Percentiles rank a stretch among this genome's conserved stretches.
phyloP scores from a whole-genome alignment of 2,329 filamentous ascomycete genomes.

The Fusarium sororula region DNA sequence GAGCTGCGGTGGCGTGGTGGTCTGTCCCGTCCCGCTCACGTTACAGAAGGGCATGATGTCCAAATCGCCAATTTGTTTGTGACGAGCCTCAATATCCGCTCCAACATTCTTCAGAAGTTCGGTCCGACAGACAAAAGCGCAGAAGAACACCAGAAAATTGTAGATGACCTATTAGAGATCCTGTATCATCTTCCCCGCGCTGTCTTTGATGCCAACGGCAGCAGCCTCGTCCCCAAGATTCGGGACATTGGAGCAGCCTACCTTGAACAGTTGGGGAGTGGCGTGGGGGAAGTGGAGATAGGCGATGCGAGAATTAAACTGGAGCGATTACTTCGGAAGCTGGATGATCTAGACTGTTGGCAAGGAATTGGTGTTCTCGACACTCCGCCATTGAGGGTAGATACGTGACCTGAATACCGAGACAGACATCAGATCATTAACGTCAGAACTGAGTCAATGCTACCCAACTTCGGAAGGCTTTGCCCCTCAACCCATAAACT shows the following conservation, averaged over 20 bases:
- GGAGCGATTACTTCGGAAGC: slow-evolving; percentile 41
- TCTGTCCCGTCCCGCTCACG: slow-evolving; percentile 42
- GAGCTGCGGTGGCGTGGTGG: slow-evolving; percentile 50
- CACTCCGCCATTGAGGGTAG: neutral
- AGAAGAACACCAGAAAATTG: slow-evolving; percentile 44
- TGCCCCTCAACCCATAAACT: neutral
- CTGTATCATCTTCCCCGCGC: slow-evolving; percentile 47
- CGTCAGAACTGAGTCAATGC: neutral
- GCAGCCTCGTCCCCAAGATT: slow-evolving; percentile 49
- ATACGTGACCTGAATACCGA: neutral
- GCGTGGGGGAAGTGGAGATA: neutral
- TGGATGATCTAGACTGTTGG: slow-evolving; percentile 47
- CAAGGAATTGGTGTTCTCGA: slow-evolving; percentile 33
- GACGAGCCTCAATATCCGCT: slow-evolving; percentile 49
- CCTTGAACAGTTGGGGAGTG: slow-evolving; percentile 39
- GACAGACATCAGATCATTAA: neutral
- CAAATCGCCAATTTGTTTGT: slow-evolving; percentile 51
- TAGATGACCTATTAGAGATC: slow-evolving; percentile 50
- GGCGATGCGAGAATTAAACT: slow-evolving; percentile 37
- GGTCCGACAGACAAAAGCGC: slow-evolving; percentile 20
- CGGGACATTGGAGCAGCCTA: slow-evolving; percentile 50
- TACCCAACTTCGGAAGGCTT: no score
- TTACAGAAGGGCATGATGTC: slow-evolving; percentile 48
- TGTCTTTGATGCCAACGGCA: slow-evolving; percentile 48
- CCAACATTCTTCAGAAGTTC: slow-evolving; percentile 49